Conservation (phyloP, 768 basidiomycete genomes). For the Multifurca ochricompacta region DNA sequence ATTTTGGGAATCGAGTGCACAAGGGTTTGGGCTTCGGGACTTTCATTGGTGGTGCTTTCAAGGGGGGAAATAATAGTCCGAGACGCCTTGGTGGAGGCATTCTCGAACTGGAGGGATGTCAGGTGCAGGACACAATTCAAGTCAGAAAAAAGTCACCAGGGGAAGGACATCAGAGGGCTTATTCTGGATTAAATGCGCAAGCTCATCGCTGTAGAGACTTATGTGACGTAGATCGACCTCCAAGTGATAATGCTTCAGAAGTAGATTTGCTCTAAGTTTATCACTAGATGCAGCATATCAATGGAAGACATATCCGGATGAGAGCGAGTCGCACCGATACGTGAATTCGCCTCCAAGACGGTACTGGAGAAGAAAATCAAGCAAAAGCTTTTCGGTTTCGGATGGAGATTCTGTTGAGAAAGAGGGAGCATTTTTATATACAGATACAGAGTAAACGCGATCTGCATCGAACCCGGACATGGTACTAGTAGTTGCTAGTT, state of each 20-base stretch:
- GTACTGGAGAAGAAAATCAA: conserved; percentile 83
- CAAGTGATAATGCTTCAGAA: conserved; percentile 71
- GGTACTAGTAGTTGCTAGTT: no score
- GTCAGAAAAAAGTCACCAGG: conserved; percentile 44
- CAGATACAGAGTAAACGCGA: conserved; percentile 72
- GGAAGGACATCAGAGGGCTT: conserved; percentile 84
- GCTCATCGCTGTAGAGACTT: conserved; percentile 80
- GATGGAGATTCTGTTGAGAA: conserved; percentile 64
- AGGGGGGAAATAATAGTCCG: conserved; percentile 78
- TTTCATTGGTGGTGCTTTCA: conserved; percentile 40
- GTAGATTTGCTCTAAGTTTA: conserved; percentile 79
- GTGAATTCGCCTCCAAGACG: conserved; percentile 87
- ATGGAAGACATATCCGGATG: neutral
- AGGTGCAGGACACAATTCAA: neutral
- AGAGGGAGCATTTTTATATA: conserved; percentile 54
- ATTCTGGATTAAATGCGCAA: conserved; percentile 87
- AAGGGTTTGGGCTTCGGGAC: conserved; percentile 34
- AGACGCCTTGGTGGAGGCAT: conserved; percentile 79
- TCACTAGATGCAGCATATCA: conserved; percentile 45
- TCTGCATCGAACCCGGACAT: conserved; percentile 90
- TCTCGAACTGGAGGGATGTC: conserved; percentile 64
- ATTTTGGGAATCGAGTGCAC: conserved; percentile 53
- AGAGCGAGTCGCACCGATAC: conserved; percentile 55
- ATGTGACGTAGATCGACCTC: conserved; percentile 48
- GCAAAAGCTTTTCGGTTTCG: conserved; percentile 69